phyloP scores from a whole-genome alignment of 1,284 basidiomycete genomes.

The Gastroboletus turbinatus region DNA sequence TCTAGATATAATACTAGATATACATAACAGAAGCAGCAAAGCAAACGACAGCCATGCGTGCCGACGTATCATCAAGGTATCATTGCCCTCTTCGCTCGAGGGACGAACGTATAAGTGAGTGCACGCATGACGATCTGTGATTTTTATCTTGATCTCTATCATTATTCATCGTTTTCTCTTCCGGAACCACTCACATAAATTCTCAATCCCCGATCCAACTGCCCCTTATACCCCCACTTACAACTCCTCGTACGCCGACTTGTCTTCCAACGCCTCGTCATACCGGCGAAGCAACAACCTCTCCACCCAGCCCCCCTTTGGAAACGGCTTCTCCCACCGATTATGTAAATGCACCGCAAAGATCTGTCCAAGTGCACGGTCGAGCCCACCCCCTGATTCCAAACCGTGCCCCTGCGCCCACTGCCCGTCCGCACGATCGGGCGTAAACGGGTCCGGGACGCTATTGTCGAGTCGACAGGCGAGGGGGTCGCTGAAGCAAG shows the following conservation, averaged over 20 bases:
- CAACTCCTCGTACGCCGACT: not conserved
- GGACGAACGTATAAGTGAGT: not conserved
- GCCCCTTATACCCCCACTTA: not conserved
- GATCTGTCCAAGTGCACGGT: conserved; percentile 64
- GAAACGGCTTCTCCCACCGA: conserved; percentile 86
- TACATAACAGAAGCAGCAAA: not conserved
- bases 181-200: not conserved
- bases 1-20: not conserved
- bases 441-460: conserved; percentile 83
- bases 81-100: not conserved
- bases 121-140: not conserved
- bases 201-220: not conserved
- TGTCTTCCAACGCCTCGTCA: conserved; percentile 34
- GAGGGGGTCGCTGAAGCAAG: conserved; percentile 88
- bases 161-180: not conserved
- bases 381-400: conserved; percentile 66
- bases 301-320: conserved; percentile 78
- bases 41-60: no score
- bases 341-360: conserved; percentile 92
- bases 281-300: conserved; percentile 67
- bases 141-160: not conserved
- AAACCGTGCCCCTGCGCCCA: conserved; percentile 57
- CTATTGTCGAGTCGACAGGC: conserved; percentile 89
- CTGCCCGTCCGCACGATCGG: conserved; percentile 57
- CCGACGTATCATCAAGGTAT: no score